phyloP scores from a whole-genome alignment of 805 yeast species.

The Wickerhamomyces ciferrii region DNA sequence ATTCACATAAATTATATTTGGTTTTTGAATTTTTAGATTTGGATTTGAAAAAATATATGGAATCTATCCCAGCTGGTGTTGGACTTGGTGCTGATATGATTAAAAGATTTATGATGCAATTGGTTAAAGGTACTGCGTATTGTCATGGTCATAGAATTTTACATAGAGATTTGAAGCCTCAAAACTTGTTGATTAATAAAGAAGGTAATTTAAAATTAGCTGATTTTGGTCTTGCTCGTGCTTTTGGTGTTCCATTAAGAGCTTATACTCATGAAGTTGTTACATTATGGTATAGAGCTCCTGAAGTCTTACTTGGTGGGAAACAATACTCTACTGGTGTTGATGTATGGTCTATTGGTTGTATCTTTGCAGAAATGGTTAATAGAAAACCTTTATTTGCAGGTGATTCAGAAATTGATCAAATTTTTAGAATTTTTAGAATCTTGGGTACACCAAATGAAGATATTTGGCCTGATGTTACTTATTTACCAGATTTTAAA shows the following conservation, averaged over 20 bases:
- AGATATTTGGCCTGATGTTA: constrained; percentile 92
- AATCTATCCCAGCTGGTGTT: constrained; percentile 83
- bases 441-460: constrained; percentile 93
- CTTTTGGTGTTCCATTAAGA: constrained; percentile 94
- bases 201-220: constrained; percentile 91
- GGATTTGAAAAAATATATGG: constrained; percentile 96
- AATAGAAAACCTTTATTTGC: constrained; percentile 93
- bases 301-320: constrained; percentile 93
- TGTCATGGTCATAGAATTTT: constrained; percentile 93
- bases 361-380: constrained; percentile 97
- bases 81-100: constrained; percentile 88
- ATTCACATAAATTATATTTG: constrained; percentile 83
- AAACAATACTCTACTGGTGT: constrained; percentile 97
- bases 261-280: constrained; percentile 98
- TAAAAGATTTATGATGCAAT: constrained; percentile 87
- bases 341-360: constrained; percentile 98
- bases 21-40: constrained; percentile 93
- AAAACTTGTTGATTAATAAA: constrained; percentile 87
- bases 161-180: constrained; percentile 96
- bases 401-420: constrained; percentile 97
- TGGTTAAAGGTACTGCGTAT: constrained; percentile 84
- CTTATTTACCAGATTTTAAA: constrained; percentile 86
- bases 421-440: constrained; percentile 88
- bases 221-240: constrained; percentile 94
- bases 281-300: constrained; percentile 96